Evolutionary conservation across 345 rosid species (phyloP).

Genomic region (Citrus inodora): DNA sequence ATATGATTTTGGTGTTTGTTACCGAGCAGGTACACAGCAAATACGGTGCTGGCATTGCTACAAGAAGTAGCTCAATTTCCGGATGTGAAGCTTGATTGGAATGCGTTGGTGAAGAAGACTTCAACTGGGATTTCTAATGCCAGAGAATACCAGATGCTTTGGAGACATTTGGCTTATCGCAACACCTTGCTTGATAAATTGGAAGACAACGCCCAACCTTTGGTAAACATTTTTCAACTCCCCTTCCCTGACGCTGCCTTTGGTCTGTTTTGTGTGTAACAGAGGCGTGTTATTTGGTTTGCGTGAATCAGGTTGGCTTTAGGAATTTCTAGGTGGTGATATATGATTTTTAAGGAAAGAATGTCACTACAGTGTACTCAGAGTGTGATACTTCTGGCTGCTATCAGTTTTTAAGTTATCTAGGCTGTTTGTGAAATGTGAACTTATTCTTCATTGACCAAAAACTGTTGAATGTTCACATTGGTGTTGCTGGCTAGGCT

Average conservation of each 20-base stretch:
- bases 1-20: neutral
- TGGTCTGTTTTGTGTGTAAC: neutral
- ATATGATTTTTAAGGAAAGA: neutral
- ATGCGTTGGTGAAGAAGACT: constrained; percentile 56
- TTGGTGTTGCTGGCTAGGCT: neutral
- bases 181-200: constrained; percentile 40
- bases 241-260: too few relatives aligned
- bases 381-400: neutral
- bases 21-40: constrained; percentile 49
- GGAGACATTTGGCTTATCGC: constrained; percentile 92
- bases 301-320: neutral
- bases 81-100: constrained; percentile 56
- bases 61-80: constrained; percentile 56
- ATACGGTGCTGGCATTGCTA: constrained; percentile 48
- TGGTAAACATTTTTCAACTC: constrained; percentile 34
- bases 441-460: neutral
- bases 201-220: constrained; percentile 50
- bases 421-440: neutral
- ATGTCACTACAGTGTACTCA: neutral
- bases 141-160: constrained; percentile 79
- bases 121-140: constrained; percentile 67
- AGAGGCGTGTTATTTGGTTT: too few relatives aligned
- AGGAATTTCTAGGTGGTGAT: neutral
- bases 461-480: neutral
- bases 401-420: neutral